Percentiles rank a stretch among this genome's conserved stretches.
These are phyloP conservation scores for Protomyces inouyei DNA, from an alignment of 1,139 yeast genomes.

Conservation along the genomic window DNA sequence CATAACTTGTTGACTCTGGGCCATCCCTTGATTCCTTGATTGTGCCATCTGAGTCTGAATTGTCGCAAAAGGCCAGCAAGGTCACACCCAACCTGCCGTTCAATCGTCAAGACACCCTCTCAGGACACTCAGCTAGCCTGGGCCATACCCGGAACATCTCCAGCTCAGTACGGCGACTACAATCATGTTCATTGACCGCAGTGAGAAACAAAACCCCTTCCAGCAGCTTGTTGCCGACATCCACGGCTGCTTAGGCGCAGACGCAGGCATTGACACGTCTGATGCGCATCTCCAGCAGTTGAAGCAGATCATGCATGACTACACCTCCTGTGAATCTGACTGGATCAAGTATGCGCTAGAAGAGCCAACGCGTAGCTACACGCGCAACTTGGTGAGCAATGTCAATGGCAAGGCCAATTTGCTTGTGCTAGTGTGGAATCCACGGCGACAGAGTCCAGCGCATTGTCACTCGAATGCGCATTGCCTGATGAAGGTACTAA, in stretches of 20 bases:
- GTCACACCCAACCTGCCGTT: too few relatives aligned
- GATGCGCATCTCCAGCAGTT: conserved; percentile 56
- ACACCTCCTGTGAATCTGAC: conserved; percentile 47
- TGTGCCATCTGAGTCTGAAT: too few relatives aligned
- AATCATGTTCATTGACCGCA: too few relatives aligned
- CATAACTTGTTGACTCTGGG: too few relatives aligned
- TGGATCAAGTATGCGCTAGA: conserved; percentile 59
- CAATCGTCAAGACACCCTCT: too few relatives aligned
- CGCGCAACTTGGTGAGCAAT: conserved; percentile 59
- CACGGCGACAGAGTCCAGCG: conserved; percentile 60
- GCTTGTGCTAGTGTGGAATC: conserved; percentile 66
- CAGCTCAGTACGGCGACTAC: too few relatives aligned
- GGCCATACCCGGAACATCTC: too few relatives aligned
- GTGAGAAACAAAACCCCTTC: neutral
- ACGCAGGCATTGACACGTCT: conserved; percentile 42
- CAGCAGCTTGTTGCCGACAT: conserved; percentile 3
- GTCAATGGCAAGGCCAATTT: conserved; percentile 66
- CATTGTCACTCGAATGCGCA: conserved; percentile 79
- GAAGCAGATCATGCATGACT: conserved; percentile 48
- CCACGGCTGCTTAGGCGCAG: conserved; percentile 38
- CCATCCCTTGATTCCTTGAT: too few relatives aligned
- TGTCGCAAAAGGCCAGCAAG: too few relatives aligned
- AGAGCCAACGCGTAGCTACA: conserved; percentile 49
- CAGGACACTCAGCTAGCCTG: too few relatives aligned
- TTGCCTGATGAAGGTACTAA: conserved; percentile 52